A percentile compares a stretch with the other conserved stretches of the same genome.
These are phyloP conservation scores for Sordaria brevicollis DNA, from an alignment of 495 filamentous ascomycete genomes.

Conservation along the genomic window DNA sequence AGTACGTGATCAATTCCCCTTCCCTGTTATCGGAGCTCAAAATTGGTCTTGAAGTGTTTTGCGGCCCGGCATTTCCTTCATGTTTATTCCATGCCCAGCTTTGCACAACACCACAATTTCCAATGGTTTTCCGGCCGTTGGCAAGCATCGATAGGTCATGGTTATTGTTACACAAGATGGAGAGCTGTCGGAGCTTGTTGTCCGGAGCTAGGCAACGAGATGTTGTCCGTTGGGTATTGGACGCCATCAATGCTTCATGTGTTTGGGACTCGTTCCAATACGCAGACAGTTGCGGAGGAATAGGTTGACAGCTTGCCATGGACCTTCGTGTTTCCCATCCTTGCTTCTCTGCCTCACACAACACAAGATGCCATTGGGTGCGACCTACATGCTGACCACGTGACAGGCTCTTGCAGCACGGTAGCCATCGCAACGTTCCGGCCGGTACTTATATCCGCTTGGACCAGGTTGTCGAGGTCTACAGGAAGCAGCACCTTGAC, in stretches of 20 bases:
- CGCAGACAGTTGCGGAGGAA: neutral
- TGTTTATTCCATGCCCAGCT: neutral
- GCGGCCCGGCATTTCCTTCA: neutral
- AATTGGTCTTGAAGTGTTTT: neutral
- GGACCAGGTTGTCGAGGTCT: constrained; percentile 37
- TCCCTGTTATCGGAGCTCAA: neutral
- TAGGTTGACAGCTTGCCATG: neutral
- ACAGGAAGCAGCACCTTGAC: constrained; percentile 32
- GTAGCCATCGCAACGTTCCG: constrained; percentile 33
- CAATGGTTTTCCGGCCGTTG: neutral
- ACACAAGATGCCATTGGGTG: constrained; percentile 4
- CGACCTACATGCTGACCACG: constrained; percentile 15
- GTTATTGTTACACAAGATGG: neutral
- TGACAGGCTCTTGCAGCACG: constrained; percentile 32
- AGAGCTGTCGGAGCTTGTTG: neutral
- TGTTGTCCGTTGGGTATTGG: neutral
- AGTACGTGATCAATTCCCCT: constrained; percentile 26
- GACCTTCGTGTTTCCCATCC: neutral
- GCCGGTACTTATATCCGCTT: constrained; percentile 34
- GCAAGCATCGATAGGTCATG: neutral
- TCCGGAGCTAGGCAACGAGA: neutral
- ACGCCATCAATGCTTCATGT: neutral
- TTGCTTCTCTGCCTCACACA: neutral
- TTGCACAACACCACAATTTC: neutral
- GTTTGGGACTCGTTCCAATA: neutral